A percentile compares a stretch with the other conserved stretches of the same genome.
phyloP scores from a whole-genome alignment of 2,329 filamentous ascomycete species.

The Exophiala alcalophila region DNA sequence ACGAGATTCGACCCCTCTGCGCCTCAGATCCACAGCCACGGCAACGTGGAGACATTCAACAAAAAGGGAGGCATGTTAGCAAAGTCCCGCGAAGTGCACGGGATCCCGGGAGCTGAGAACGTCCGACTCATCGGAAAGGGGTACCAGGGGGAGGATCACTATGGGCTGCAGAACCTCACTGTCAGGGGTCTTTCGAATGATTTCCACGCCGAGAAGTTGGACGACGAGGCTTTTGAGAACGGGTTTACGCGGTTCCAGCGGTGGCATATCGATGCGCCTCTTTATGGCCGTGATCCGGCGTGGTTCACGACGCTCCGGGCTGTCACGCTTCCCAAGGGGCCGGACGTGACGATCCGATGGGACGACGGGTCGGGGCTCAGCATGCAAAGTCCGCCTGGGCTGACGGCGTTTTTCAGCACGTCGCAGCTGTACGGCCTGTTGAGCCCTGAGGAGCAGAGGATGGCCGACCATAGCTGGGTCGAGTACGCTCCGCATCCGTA shows the following conservation, averaged over 20 bases:
- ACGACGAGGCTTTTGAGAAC: conserved; percentile 37
- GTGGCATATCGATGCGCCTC: conserved; percentile 49
- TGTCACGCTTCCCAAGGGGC: conserved; percentile 39
- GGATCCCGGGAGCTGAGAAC: conserved; percentile 45
- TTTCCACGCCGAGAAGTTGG: conserved; percentile 39
- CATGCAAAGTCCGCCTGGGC: conserved; percentile 44
- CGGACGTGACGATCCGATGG: conserved; percentile 42
- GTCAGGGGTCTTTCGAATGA: conserved; percentile 36
- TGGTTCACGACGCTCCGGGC: conserved; percentile 46
- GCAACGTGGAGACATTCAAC: conserved; percentile 43
- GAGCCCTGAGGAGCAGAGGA: conserved; percentile 40
- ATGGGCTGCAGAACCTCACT: conserved; percentile 42
- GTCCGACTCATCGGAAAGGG: conserved; percentile 48
- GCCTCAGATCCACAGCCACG: conserved; percentile 43
- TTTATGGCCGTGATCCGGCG: conserved; percentile 43
- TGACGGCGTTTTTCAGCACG: conserved; percentile 47
- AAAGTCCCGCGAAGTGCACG: conserved; percentile 36
- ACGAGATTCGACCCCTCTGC: conserved; percentile 45
- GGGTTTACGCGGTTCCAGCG: conserved; percentile 47
- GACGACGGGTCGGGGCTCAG: conserved; percentile 44
- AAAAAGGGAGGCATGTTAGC: conserved; percentile 42
- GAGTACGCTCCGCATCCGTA: conserved; percentile 49
- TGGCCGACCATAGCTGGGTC: conserved; percentile 47
- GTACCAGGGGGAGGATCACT: conserved; percentile 45
- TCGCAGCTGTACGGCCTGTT: conserved; percentile 44